Percentiles rank a stretch among this genome's conserved stretches.
Conservation (phyloP, 441 rosid species). For the Pelargonium australe region DNA sequence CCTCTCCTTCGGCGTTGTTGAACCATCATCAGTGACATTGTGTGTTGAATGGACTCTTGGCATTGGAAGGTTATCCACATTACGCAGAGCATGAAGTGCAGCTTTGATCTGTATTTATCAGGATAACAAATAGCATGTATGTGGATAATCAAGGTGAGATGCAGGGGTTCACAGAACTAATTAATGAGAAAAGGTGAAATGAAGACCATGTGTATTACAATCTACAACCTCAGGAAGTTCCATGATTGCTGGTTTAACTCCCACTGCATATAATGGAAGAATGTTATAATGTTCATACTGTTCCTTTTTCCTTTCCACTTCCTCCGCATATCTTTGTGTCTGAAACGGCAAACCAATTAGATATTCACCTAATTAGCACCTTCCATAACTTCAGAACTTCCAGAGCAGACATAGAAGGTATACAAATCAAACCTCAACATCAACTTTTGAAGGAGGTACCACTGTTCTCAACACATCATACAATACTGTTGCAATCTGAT, state of each 20-base stretch:
- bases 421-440: conserved; percentile 48
- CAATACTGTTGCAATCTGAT: conserved; percentile 74
- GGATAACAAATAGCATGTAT: conserved; percentile 3
- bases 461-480: conserved; percentile 71
- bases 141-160: conserved; percentile 16
- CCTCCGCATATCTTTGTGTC: conserved; percentile 62
- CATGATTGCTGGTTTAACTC: conserved; percentile 71
- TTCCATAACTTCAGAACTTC: conserved; percentile 16
- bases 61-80: conserved; percentile 63
- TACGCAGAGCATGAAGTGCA: conserved; percentile 62
- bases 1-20: conserved; percentile 30
- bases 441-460: conserved; percentile 46
- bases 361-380: conserved; percentile 12
- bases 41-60: conserved; percentile 29
- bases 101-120: conserved; percentile 61
- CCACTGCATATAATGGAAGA: conserved; percentile 70
- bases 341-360: conserved; percentile 26
- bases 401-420: conserved; percentile 1
- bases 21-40: conserved; percentile 25
- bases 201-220: conserved; percentile 16
- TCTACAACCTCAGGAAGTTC: conserved; percentile 79
- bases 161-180: conserved; percentile 9
- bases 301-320: conserved; percentile 63
- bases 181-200: conserved; percentile 13
- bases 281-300: conserved; percentile 70